These are phyloP conservation scores for Eimeria nieschulzi DNA, from an alignment of 169 alveolate genomes.

Conservation along the genomic window DNA sequence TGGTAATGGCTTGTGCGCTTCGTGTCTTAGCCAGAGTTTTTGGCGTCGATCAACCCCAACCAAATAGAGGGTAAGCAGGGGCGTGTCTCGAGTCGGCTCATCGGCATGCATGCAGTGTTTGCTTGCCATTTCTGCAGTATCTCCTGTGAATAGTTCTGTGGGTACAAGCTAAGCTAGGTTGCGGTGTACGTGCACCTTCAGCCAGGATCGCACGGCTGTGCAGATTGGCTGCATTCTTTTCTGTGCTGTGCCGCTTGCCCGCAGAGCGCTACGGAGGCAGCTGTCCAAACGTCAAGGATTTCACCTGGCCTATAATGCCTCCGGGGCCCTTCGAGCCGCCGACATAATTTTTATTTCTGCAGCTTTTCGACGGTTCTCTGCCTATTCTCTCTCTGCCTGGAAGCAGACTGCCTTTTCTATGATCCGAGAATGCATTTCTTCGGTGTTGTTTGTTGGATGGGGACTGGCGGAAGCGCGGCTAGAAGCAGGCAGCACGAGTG, in stretches of 20 bases:
- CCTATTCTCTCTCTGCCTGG: neutral
- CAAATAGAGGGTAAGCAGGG: slow-evolving; percentile 26
- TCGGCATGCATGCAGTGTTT: neutral
- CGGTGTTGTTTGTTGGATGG: no score
- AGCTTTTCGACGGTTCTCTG: neutral
- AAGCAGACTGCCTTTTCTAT: no score
- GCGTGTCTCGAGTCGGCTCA: neutral
- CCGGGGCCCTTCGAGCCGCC: slow-evolving; percentile 68
- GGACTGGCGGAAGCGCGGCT: no score
- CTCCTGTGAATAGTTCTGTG: neutral
- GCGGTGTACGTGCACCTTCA: neutral
- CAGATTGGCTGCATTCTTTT: neutral
- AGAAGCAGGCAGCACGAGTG: no score
- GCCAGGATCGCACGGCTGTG: neutral
- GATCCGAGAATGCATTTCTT: no score
- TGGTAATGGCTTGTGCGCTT: neutral
- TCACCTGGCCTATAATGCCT: slow-evolving; percentile 76
- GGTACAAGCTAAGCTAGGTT: neutral
- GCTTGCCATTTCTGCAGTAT: neutral
- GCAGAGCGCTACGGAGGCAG: slow-evolving; percentile 79
- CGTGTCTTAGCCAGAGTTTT: slow-evolving; percentile 35
- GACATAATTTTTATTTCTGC: neutral
- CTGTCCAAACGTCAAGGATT: slow-evolving; percentile 78
- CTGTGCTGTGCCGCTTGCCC: slow-evolving; percentile 27
- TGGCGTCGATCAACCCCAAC: slow-evolving; percentile 45